phyloP scores from a whole-genome alignment of 345 rosid species.

The Carallia brachiata region DNA sequence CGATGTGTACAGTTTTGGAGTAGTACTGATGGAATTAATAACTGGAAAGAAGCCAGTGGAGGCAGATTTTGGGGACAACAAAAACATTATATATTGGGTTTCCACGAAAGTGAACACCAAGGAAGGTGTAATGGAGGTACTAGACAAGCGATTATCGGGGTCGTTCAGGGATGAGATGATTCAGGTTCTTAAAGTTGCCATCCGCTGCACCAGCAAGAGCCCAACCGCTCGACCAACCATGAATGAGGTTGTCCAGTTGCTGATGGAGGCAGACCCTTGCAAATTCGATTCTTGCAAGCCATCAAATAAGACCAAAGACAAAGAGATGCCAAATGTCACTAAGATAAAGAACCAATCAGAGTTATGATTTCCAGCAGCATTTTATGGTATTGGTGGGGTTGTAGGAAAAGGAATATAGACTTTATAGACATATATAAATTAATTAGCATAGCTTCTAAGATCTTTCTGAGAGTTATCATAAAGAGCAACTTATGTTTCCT shows the following conservation, averaged over 20 bases:
- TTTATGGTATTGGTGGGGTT: slow-evolving; percentile 7
- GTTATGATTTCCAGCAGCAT: slow-evolving; percentile 14
- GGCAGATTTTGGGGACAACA: slow-evolving; percentile 73
- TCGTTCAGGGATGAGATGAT: slow-evolving; percentile 72
- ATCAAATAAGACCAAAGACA: slow-evolving; percentile 56
- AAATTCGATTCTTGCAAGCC: slow-evolving; percentile 43
- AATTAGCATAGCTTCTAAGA: slow-evolving; percentile 9
- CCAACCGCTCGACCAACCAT: slow-evolving; percentile 79
- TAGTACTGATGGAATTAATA: slow-evolving; percentile 81
- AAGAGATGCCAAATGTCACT: slow-evolving; percentile 40
- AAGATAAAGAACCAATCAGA: slow-evolving; percentile 41
- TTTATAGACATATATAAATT: not conserved
- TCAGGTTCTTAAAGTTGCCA: slow-evolving; percentile 66
- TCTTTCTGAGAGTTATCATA: slow-evolving; percentile 24
- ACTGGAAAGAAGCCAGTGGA: slow-evolving; percentile 84
- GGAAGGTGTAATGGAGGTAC: slow-evolving; percentile 66
- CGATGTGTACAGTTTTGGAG: slow-evolving; percentile 92
- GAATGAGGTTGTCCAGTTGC: slow-evolving; percentile 82
- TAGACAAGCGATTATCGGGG: slow-evolving; percentile 62
- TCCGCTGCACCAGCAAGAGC: slow-evolving; percentile 59
- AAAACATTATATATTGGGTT: slow-evolving; percentile 77
- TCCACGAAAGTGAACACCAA: slow-evolving; percentile 65
- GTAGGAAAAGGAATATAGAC: slow-evolving; percentile 15
- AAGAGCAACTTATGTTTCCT: slow-evolving; percentile 10
- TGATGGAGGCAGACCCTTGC: slow-evolving; percentile 65